Evolutionary conservation across 148 eudicot species (phyloP).

Genomic region (Rhododendron simsii): DNA sequence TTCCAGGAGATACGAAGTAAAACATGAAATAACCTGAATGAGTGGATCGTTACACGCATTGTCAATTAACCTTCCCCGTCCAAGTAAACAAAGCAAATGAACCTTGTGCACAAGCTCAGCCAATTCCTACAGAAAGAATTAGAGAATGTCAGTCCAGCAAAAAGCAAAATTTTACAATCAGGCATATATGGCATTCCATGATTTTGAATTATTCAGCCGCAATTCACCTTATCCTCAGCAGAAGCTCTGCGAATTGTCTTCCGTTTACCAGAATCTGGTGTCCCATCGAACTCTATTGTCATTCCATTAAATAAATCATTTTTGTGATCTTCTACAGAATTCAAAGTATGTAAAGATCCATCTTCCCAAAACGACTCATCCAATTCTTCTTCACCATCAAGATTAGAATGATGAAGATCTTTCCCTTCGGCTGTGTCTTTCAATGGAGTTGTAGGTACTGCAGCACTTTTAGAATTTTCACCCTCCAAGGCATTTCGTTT

Average conservation of each 20-base stretch:
- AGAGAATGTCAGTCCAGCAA: slow-evolving; percentile 1
- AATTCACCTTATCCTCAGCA: slow-evolving; percentile 81
- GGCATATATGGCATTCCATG: background rate
- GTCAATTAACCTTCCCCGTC: slow-evolving; percentile 83
- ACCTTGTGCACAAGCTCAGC: slow-evolving; percentile 89
- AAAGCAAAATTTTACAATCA: background rate
- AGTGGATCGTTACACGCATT: slow-evolving; percentile 82
- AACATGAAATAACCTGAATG: slow-evolving; percentile 56
- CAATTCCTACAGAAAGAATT: slow-evolving; percentile 46
- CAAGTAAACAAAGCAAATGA: slow-evolving; percentile 85
- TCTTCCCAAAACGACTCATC: slow-evolving; percentile 83
- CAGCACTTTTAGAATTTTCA: slow-evolving; percentile 18
- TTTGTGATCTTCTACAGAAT: slow-evolving; percentile 11
- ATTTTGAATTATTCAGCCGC: background rate
- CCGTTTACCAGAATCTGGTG: slow-evolving; percentile 50
- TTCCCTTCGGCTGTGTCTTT: slow-evolving; percentile 13
- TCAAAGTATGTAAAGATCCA: slow-evolving; percentile 39
- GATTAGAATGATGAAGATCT: slow-evolving; percentile 7
- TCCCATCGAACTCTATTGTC: slow-evolving; percentile 64
- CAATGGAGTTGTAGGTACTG: background rate
- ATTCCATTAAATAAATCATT: slow-evolving; percentile 33
- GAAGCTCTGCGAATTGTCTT: slow-evolving; percentile 68
- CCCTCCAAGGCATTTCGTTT: slow-evolving; percentile 6
- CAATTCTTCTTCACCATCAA: slow-evolving; percentile 26
- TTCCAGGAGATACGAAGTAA: background rate